Evolutionary conservation across 257 asterid species (phyloP), one percentile per base, ranked within the genome.

Genomic region (Leonotis leonurus): DNA sequence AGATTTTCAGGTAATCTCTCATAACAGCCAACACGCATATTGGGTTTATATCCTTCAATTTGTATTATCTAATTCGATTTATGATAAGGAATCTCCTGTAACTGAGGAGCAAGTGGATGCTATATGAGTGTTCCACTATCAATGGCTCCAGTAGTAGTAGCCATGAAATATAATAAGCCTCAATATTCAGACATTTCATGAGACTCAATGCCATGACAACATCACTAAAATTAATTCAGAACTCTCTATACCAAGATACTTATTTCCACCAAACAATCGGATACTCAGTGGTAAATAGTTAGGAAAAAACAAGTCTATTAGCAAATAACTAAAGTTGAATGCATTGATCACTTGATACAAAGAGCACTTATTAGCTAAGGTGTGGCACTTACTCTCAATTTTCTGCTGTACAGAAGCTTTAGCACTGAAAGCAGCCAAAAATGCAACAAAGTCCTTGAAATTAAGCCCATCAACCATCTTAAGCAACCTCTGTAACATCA

Each of bases 391-490:
- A 91, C 98, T 50, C 74, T 84, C 96, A 20, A 84, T 75, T 79
- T 91, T 91, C 79, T 91, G 95, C 2, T 75, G 70, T 48, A 37
- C 33, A 3, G 84, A 82, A 3, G 98, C 90, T 84, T 86, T 91
- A 67, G 94, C 74, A 68, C 93, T 91, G 80, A 88, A 91, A 65
- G 95, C 87, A 26, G 95, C 88, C 76, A 91, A 82, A 72, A 88
- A 81, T 21, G 93, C 88, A 51, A 91, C 94, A 41, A 91, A 91
- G 49, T 88, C 95, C 81, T 88, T 85, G 83, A 91, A 91, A 67
- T 91, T 91, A 79, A 91, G 81, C 13, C 98, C 96, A 77, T 91
- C 98, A 27, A 80, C 95, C 94, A 88, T 88, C 87, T 85, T 84
- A 57, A 91, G 85, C 82, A 86, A 73, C 72, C 98, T 86, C 98